These are phyloP conservation scores for Aegle marmelos DNA, from an alignment of 345 rosid genomes.

Conservation along the genomic window DNA sequence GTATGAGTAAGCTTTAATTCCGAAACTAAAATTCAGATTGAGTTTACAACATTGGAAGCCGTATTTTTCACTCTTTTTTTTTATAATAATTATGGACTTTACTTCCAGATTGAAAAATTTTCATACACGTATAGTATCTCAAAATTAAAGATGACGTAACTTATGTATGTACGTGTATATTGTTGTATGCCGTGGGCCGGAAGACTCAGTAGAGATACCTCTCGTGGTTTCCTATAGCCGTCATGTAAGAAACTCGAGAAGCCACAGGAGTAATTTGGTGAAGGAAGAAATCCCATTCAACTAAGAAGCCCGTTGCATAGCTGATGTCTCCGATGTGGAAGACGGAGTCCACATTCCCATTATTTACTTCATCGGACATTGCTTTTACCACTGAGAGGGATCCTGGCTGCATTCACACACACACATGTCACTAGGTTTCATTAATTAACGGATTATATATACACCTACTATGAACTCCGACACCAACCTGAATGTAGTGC, in stretches of 20 bases:
- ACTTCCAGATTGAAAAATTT: too few species aligned
- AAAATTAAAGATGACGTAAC: too few species aligned
- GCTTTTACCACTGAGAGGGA: slow-evolving; percentile 51
- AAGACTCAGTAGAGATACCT: slow-evolving; percentile 27
- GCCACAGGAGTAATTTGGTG: slow-evolving; percentile 54
- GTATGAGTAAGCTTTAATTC: too few species aligned
- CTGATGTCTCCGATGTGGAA: slow-evolving; percentile 82
- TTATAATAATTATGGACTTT: too few species aligned
- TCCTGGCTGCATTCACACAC: slow-evolving; percentile 47
- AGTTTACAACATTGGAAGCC: too few species aligned
- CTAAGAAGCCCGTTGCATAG: slow-evolving; percentile 73
- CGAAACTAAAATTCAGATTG: too few species aligned
- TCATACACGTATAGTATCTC: too few species aligned
- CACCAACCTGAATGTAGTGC: slow-evolving; percentile 56
- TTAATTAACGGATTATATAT: neutral
- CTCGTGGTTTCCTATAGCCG: slow-evolving; percentile 75
- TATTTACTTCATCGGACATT: slow-evolving; percentile 37
- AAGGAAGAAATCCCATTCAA: slow-evolving; percentile 75
- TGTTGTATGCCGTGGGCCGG: too few species aligned
- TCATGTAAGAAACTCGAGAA: slow-evolving; percentile 64
- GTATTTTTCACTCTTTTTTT: too few species aligned
- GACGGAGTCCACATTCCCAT: slow-evolving; percentile 48
- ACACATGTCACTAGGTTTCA: neutral
- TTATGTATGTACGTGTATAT: too few species aligned
- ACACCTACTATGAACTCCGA: neutral